Evolutionary conservation across 2,329 filamentous ascomycete species (phyloP).

Genomic region (Geoglossum cookeanum): DNA sequence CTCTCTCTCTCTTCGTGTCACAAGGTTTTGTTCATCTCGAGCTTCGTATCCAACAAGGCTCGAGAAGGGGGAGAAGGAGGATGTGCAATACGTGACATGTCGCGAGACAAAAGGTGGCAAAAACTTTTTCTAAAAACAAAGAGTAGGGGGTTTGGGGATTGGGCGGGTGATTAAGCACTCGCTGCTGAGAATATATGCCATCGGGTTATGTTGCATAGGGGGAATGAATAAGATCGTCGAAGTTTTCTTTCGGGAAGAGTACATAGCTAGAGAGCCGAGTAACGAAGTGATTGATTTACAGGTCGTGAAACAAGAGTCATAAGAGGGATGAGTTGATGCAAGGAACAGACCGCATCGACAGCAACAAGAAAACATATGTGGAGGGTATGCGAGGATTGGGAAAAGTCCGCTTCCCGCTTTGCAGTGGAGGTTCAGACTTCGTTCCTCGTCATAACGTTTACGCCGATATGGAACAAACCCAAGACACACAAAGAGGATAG

Average conservation of each 20-base stretch:
- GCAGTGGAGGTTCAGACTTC: background rate
- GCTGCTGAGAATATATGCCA: background rate
- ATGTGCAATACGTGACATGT: background rate
- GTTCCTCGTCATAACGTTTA: conserved; percentile 1
- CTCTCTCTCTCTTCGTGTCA: background rate
- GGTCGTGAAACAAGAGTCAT: background rate
- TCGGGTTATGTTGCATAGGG: background rate
- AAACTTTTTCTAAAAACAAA: background rate
- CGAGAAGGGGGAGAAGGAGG: background rate
- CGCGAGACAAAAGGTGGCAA: background rate
- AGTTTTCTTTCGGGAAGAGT: background rate
- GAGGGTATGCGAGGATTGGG: background rate
- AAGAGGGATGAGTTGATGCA: background rate
- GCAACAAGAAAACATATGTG: background rate
- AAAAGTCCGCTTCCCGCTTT: background rate
- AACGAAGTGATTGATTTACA: background rate
- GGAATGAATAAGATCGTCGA: background rate
- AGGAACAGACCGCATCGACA: background rate
- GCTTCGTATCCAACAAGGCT: conserved; percentile 1
- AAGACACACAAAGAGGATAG: background rate
- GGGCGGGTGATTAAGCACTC: background rate
- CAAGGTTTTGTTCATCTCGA: background rate
- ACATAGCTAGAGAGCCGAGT: background rate
- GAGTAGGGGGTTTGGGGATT: background rate
- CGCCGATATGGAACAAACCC: background rate